These are phyloP conservation scores for Cutaneotrichosporon cutaneum DNA, from an alignment of 1,284 basidiomycete species.

Conservation along the genomic window DNA sequence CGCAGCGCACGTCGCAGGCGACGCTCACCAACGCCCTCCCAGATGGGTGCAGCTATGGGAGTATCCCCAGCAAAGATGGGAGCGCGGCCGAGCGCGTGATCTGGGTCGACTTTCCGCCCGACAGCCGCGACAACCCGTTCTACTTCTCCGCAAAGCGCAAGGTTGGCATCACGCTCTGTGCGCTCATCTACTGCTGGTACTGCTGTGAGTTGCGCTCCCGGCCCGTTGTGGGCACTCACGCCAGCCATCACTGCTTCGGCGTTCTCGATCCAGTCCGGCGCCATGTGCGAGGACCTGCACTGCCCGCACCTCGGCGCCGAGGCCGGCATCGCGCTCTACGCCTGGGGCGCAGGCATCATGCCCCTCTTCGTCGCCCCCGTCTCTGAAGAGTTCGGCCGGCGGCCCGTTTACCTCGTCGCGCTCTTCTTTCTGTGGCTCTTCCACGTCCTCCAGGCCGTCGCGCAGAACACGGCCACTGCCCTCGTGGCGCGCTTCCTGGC, in stretches of 20 bases:
- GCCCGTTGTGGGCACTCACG: slow-evolving; percentile 1
- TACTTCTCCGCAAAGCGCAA: slow-evolving; percentile 59
- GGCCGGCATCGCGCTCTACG: slow-evolving; percentile 62
- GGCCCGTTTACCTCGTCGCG: slow-evolving; percentile 65
- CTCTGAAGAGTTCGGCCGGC: slow-evolving; percentile 73
- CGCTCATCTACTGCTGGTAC: slow-evolving; percentile 61
- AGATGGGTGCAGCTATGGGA: slow-evolving; percentile 17
- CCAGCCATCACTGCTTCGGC: slow-evolving; percentile 60
- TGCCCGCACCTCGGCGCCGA: slow-evolving; percentile 63
- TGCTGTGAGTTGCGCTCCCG: slow-evolving; percentile 59
- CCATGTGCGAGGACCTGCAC: slow-evolving; percentile 66
- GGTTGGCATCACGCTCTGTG: slow-evolving; percentile 62
- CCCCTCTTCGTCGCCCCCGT: slow-evolving; percentile 71
- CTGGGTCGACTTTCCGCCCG: slow-evolving; percentile 62
- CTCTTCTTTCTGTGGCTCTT: slow-evolving; percentile 61
- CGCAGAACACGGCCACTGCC: slow-evolving; percentile 67
- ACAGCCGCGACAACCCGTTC: slow-evolving; percentile 60
- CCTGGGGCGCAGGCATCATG: slow-evolving; percentile 65
- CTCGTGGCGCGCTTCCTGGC: slow-evolving; percentile 64
- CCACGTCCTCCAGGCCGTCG: slow-evolving; percentile 63
- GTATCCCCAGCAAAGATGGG: slow-evolving; percentile 9
- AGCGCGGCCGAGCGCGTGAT: slow-evolving; percentile 31
- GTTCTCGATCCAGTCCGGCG: slow-evolving; percentile 62
- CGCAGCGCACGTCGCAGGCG: slow-evolving; percentile 16
- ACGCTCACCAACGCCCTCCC: slow-evolving; percentile 19